A percentile compares a stretch with the other conserved stretches of the same genome.
phyloP scores from a whole-genome alignment of 2,329 filamentous ascomycete species.

The Colletotrichum godetiae region DNA sequence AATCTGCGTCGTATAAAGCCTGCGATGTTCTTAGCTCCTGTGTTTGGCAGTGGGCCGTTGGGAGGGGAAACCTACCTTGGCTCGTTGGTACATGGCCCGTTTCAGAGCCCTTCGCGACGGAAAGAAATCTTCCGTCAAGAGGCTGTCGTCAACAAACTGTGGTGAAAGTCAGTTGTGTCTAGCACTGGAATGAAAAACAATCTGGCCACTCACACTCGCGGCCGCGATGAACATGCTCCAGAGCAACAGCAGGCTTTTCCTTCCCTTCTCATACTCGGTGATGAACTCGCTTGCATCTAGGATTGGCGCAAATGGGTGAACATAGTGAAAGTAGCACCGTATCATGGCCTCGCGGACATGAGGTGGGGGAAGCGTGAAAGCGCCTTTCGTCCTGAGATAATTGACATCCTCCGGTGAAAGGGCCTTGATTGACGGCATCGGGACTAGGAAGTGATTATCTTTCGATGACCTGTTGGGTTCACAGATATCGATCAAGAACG shows the following conservation, averaged over 20 bases:
- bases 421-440: slow-evolving; percentile 26
- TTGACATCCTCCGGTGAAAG: slow-evolving; percentile 25
- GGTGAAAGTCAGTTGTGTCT: not conserved
- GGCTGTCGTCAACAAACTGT: slow-evolving; percentile 18
- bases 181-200: not conserved
- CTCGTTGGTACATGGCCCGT: slow-evolving; percentile 48
- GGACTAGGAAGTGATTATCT: slow-evolving; percentile 26
- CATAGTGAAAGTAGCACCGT: slow-evolving; percentile 40
- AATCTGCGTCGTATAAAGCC: slow-evolving; percentile 40
- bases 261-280: slow-evolving; percentile 18
- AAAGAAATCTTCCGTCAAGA: slow-evolving; percentile 30
- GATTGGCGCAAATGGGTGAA: slow-evolving; percentile 41
- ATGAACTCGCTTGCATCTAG: slow-evolving; percentile 39
- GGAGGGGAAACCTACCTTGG: slow-evolving; percentile 42
- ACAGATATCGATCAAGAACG: slow-evolving; percentile 25
- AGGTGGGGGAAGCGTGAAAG: slow-evolving; percentile 34
- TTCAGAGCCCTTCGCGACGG: slow-evolving; percentile 48
- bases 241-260: slow-evolving; percentile 37
- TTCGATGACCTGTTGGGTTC: slow-evolving; percentile 22
- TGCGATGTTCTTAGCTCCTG: not conserved
- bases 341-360: slow-evolving; percentile 36
- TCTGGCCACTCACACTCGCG: slow-evolving; percentile 42
- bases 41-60: accelerated
- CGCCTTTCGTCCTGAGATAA: slow-evolving; percentile 34
- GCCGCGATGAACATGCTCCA: slow-evolving; percentile 47